These are phyloP conservation scores for Bisporella sp. DNA, from an alignment of 2,329 filamentous ascomycete genomes.

Conservation along the genomic window DNA sequence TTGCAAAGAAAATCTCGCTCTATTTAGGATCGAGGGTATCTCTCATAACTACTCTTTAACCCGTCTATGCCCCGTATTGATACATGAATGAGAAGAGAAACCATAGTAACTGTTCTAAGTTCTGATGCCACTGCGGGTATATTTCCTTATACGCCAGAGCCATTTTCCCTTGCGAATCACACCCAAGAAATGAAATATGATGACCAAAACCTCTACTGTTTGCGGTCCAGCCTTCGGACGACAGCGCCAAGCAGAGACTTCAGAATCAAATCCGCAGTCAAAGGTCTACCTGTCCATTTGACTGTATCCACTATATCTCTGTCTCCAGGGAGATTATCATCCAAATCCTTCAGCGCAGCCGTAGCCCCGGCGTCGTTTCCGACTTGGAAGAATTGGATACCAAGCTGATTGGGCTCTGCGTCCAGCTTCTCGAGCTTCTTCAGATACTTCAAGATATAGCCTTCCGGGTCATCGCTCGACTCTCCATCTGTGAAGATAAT, in stretches of 20 bases:
- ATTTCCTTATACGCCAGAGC: too few relatives aligned
- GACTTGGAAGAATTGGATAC: slow-evolving; percentile 94
- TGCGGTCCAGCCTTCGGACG: slow-evolving; percentile 56
- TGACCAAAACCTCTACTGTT: neutral
- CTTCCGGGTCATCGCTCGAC: slow-evolving; percentile 72
- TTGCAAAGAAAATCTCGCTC: too few relatives aligned
- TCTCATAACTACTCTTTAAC: too few relatives aligned
- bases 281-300: slow-evolving; percentile 52
- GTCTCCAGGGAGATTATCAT: slow-evolving; percentile 62
- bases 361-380: slow-evolving; percentile 63
- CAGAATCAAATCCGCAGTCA: slow-evolving; percentile 49
- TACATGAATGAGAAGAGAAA: too few relatives aligned
- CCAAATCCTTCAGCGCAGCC: slow-evolving; percentile 61
- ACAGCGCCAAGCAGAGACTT: slow-evolving; percentile 80
- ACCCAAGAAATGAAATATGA: too few relatives aligned
- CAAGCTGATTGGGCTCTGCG: slow-evolving; percentile 75
- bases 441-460: slow-evolving; percentile 59
- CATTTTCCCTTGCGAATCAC: too few relatives aligned
- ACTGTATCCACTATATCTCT: slow-evolving; percentile 92
- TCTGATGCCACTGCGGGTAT: too few relatives aligned
- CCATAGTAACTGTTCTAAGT: too few relatives aligned
- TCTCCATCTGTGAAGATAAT: slow-evolving; percentile 90
- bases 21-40: too few relatives aligned
- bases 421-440: slow-evolving; percentile 61
- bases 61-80: too few relatives aligned